Percentiles rank a stretch among this genome's conserved stretches.
Conservation (phyloP, 2,329 filamentous ascomycete species). For the Calonectria montana region DNA sequence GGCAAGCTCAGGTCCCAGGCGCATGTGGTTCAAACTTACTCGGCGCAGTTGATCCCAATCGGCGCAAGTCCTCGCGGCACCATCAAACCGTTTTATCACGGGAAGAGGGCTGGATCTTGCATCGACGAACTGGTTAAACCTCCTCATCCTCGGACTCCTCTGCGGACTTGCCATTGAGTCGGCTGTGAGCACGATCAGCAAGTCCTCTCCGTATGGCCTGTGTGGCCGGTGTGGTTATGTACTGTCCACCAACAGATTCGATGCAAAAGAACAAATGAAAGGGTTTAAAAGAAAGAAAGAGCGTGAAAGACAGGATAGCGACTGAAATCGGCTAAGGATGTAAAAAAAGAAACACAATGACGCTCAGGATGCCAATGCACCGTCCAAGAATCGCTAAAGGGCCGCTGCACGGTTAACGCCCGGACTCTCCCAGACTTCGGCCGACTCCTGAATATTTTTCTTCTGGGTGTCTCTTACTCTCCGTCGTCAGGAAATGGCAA, state of each 20-base stretch:
- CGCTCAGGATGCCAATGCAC: slow-evolving; percentile 5
- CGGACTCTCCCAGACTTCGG: background rate
- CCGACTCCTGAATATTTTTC: slow-evolving; percentile 9
- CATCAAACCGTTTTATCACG: slow-evolving; percentile 62
- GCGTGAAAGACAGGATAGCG: slow-evolving; percentile 17
- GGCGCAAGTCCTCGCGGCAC: slow-evolving; percentile 55
- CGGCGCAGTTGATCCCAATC: slow-evolving; percentile 61
- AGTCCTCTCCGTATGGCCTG: background rate
- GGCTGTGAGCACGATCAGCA: background rate
- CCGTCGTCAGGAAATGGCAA: background rate
- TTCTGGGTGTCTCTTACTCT: background rate
- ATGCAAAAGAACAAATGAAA: slow-evolving; percentile 2
- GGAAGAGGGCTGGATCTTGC: slow-evolving; percentile 32
- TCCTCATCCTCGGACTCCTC: slow-evolving; percentile 30
- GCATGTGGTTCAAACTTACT: slow-evolving; percentile 48
- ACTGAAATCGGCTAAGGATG: slow-evolving; percentile 15
- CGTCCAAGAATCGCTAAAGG: background rate
- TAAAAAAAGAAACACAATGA: slow-evolving; percentile 28
- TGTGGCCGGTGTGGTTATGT: background rate
- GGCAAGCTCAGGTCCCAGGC: background rate
- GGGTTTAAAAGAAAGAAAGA: slow-evolving; percentile 1
- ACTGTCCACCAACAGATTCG: slow-evolving; percentile 13
- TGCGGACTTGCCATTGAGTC: slow-evolving; percentile 24
- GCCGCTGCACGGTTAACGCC: slow-evolving; percentile 1
- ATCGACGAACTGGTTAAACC: slow-evolving; percentile 45